Conservation (phyloP, 1,139 yeast species). For the Meyerozyma sp. region DNA sequence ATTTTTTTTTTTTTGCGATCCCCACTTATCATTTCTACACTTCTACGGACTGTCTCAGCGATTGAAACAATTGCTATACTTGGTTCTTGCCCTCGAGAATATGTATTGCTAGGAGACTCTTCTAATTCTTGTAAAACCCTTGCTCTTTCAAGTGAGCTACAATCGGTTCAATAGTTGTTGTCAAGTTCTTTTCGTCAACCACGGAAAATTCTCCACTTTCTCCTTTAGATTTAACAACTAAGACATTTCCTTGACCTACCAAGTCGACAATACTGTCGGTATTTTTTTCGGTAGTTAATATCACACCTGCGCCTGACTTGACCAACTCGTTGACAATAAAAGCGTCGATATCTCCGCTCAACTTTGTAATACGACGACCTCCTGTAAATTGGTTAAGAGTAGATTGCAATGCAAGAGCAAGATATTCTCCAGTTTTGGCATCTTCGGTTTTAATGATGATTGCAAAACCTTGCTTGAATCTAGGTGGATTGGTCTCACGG, state of each 20-base stretch:
- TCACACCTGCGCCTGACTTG: constrained; percentile 87
- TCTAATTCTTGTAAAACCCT: not conserved
- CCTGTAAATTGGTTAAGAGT: constrained; percentile 87
- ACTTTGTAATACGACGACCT: constrained; percentile 75
- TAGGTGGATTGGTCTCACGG: constrained; percentile 92
- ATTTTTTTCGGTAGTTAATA: constrained; percentile 43
- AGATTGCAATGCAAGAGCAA: constrained; percentile 82
- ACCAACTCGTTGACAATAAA: constrained; percentile 77
- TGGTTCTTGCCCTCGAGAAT: too few species aligned
- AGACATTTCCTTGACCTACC: constrained; percentile 9
- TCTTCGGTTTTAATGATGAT: constrained; percentile 57
- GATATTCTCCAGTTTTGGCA: constrained; percentile 42
- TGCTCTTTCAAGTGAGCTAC: not conserved
- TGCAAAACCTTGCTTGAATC: constrained; percentile 84
- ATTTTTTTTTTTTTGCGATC: too few species aligned
- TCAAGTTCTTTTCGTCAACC: not conserved
- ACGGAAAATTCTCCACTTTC: not conserved
- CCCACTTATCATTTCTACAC: too few species aligned
- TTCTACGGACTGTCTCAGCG: too few species aligned
- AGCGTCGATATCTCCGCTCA: constrained; percentile 47
- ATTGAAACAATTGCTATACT: too few species aligned
- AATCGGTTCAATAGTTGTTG: not conserved
- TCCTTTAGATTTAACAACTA: not conserved
- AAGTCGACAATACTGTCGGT: constrained; percentile 23
- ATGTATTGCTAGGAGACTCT: too few species aligned